A percentile compares a stretch with the other conserved stretches of the same genome.
Evolutionary conservation across 129 eudicot species (phyloP).

Genomic region (Helichrysum umbraculigerum): DNA sequence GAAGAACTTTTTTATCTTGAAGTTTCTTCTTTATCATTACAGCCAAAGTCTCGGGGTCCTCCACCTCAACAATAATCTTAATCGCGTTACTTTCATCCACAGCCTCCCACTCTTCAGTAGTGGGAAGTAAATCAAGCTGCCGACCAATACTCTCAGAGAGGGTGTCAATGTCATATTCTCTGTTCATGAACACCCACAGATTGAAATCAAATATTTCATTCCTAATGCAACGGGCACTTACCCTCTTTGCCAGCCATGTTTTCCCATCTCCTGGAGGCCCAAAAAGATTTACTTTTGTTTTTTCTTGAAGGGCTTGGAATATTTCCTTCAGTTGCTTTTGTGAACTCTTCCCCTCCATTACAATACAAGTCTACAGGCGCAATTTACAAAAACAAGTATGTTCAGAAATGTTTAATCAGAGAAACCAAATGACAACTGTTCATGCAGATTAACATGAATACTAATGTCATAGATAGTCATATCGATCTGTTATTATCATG

Average conservation of each 20-base stretch:
- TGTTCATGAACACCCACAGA: constrained; percentile 42
- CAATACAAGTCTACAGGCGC: constrained; percentile 2
- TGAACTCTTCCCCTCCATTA: background rate
- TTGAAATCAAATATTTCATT: background rate
- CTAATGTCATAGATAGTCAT: no score
- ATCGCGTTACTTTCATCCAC: constrained; percentile 29
- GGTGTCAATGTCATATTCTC: constrained; percentile 5
- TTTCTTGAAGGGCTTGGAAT: background rate
- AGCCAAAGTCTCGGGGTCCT: background rate
- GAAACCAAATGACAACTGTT: background rate
- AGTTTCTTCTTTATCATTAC: background rate
- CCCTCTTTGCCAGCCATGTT: constrained; percentile 44
- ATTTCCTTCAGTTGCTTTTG: background rate
- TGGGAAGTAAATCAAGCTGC: constrained; percentile 35
- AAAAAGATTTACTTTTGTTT: background rate
- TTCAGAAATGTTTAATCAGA: background rate
- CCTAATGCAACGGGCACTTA: constrained; percentile 14
- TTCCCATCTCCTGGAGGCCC: constrained; percentile 50
- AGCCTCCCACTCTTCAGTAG: constrained; percentile 37
- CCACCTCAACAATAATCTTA: background rate
- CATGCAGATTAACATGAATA: no score
- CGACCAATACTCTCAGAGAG: constrained; percentile 41
- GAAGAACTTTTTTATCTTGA: constrained; percentile 16
- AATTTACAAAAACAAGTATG: constrained; percentile 1
- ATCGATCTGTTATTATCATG: no score